Percentiles rank a stretch among this genome's conserved stretches.
These are phyloP conservation scores for Candida sp. DNA, from an alignment of 1,139 yeast genomes.

Conservation along the genomic window DNA sequence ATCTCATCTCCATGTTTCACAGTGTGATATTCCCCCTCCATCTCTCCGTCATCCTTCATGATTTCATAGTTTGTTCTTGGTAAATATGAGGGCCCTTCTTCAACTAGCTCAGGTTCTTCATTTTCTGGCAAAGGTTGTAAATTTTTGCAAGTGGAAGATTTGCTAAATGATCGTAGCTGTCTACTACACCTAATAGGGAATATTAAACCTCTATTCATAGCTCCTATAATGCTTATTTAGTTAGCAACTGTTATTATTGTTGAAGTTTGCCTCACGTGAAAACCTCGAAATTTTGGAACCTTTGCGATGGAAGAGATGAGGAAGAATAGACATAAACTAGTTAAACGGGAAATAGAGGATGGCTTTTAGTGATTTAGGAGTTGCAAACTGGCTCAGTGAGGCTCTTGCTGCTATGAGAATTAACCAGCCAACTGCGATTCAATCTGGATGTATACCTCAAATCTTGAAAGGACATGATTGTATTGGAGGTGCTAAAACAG, in stretches of 20 bases:
- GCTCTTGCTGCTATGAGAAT: constrained; percentile 81
- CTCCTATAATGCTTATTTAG: background rate
- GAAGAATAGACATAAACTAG: background rate
- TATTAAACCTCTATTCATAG: background rate
- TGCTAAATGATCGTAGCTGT: background rate
- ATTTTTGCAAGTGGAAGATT: background rate
- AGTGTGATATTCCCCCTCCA: background rate
- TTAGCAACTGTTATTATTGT: background rate
- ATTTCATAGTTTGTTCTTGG: constrained; percentile 5
- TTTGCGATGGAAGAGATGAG: constrained; percentile 1
- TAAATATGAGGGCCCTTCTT: background rate
- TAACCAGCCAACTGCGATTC: constrained; percentile 81
- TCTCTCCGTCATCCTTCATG: background rate
- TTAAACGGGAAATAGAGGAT: constrained; percentile 10
- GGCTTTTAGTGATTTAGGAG: constrained; percentile 66
- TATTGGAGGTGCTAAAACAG: constrained; percentile 98
- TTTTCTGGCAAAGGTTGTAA: background rate
- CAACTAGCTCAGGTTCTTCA: background rate
- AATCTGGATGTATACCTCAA: constrained; percentile 83
- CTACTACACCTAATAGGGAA: background rate
- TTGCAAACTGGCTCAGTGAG: constrained; percentile 84
- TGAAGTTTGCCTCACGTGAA: constrained; percentile 3
- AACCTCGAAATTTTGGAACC: constrained; percentile 2
- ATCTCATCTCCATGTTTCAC: background rate
- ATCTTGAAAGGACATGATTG: constrained; percentile 83